Base-by-base conservation (phyloP, 192 early-diverging fungal genomes). In the Podila verticillata region DNA sequence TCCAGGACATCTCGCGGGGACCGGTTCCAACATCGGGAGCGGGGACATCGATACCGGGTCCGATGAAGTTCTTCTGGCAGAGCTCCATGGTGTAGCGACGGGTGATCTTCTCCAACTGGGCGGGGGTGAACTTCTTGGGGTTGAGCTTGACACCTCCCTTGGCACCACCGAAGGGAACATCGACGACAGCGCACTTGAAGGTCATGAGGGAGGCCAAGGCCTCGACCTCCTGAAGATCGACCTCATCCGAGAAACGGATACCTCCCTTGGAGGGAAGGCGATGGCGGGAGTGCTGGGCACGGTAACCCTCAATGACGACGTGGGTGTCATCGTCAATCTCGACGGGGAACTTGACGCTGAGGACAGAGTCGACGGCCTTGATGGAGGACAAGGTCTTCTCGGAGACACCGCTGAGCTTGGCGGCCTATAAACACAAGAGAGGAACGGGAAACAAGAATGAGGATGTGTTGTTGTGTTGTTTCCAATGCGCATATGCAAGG, bases 41-140 rank as follows among this genome's bases (percentile, higher is more conserved):
- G 24, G 94, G 94, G 15, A 95, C 94, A 72, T 95, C 94, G 29
- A 92, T 82, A 69, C 92, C 93, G 12, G 94, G 91, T 48, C 93
- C 93, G 48, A 95, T 94, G 81, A 95, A 95, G 72, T 90, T 91
- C 89, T 93, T 94, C 81, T 95, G 94, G 84, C 92, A 93, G 36
- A 95, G 82, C 75, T 94, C 93, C 75, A 94, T 87, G 17, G 94
- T 94, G 67, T 90, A 95, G 24, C 94, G 85, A 61, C 94, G 91
- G 31, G 94, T 95, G 82, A 95, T 95, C 35, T 90, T 83, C 78
- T 95, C 94, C 35, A 95, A 73, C 78, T 94, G 88, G 0, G 88
- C 85, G 20, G 85, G 74, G 22, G 92, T 93, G 80, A 89, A 95
- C 63, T 93, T 89, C 74, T 88, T 91, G 35, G 94, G 94, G 75